Percentiles rank a stretch among this genome's conserved stretches.
phyloP scores from a whole-genome alignment of 2,329 filamentous ascomycete genomes.

The Ceratocystis lukuohia region DNA sequence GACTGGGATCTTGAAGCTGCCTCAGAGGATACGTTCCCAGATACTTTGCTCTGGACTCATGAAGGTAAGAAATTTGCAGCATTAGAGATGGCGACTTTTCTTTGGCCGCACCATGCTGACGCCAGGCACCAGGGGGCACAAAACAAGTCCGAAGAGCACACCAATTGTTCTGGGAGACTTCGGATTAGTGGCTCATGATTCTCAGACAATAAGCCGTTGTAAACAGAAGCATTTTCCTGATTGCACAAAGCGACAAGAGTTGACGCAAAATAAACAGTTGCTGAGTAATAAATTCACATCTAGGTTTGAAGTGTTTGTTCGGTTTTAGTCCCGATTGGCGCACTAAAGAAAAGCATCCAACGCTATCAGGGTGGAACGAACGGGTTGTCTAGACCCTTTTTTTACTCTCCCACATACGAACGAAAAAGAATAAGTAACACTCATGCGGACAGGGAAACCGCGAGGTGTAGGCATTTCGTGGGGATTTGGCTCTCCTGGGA shows the following conservation, averaged over 20 bases:
- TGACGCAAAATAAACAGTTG: not conserved
- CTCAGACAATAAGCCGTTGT: no score
- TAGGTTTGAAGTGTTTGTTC: slow-evolving; percentile 38
- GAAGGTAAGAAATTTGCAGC: no score
- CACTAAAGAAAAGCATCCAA: slow-evolving; percentile 33
- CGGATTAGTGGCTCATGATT: no score
- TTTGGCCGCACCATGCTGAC: no score
- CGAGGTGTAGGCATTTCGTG: slow-evolving; percentile 19
- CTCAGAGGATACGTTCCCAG: no score
- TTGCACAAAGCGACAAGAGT: slow-evolving; percentile 9
- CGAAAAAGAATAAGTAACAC: slow-evolving; percentile 41
- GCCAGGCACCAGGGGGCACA: no score
- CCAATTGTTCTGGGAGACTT: no score
- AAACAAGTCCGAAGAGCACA: no score
- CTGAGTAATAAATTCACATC: slow-evolving; percentile 1
- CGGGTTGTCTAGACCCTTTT: slow-evolving; percentile 53
- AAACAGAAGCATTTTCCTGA: not conserved
- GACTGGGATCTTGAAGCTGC: no score
- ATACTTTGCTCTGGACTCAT: no score
- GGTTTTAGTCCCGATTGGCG: slow-evolving; percentile 49
- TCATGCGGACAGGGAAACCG: slow-evolving; percentile 16
- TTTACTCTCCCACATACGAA: slow-evolving; percentile 49
- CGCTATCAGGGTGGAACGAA: slow-evolving; percentile 53
- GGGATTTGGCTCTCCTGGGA: not conserved
- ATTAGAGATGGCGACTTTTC: no score